A percentile compares a stretch with the other conserved stretches of the same genome.
Evolutionary conservation across 805 yeast genomes (phyloP).

Genomic region (Candida xiaguanensis): DNA sequence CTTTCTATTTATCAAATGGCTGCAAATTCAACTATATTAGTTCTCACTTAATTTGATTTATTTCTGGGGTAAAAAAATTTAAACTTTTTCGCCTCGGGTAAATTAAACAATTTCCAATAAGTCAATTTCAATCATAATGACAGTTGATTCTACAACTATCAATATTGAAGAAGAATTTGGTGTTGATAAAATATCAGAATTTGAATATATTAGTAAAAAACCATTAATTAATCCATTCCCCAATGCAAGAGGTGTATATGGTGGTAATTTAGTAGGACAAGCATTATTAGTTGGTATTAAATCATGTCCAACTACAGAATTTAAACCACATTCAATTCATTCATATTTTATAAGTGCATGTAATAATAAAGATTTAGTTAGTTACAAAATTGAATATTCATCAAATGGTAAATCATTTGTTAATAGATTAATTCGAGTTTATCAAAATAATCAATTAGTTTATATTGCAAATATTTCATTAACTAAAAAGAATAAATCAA

Average conservation of each 20-base stretch:
- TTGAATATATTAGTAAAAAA: constrained; percentile 14
- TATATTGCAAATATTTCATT: constrained; percentile 31
- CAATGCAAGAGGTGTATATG: constrained; percentile 25
- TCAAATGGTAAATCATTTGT: constrained; percentile 35
- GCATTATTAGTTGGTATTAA: constrained; percentile 30
- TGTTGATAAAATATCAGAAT: constrained; percentile 14
- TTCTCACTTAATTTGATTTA: too few relatives aligned
- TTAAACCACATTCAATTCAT: constrained; percentile 34
- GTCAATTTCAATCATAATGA: too few relatives aligned
- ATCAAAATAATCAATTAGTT: constrained; percentile 22
- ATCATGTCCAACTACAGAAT: constrained; percentile 24
- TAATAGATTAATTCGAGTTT: constrained; percentile 26
- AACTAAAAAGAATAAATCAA: constrained; percentile 27
- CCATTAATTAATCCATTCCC: constrained; percentile 24
- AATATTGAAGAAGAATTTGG: constrained; percentile 16
- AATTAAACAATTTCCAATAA: too few relatives aligned
- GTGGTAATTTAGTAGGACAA: constrained; percentile 34
- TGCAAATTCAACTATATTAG: too few relatives aligned
- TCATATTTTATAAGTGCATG: constrained; percentile 27
- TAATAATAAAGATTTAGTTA: constrained; percentile 13
- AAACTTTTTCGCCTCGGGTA: too few relatives aligned
- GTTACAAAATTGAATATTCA: constrained; percentile 29
- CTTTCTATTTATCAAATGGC: too few relatives aligned
- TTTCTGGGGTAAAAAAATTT: too few relatives aligned
- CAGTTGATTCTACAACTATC: too few relatives aligned